These are phyloP conservation scores for Aristolochia contorta DNA, from an alignment of 164 flowering plant species.

Conservation along the genomic window DNA sequence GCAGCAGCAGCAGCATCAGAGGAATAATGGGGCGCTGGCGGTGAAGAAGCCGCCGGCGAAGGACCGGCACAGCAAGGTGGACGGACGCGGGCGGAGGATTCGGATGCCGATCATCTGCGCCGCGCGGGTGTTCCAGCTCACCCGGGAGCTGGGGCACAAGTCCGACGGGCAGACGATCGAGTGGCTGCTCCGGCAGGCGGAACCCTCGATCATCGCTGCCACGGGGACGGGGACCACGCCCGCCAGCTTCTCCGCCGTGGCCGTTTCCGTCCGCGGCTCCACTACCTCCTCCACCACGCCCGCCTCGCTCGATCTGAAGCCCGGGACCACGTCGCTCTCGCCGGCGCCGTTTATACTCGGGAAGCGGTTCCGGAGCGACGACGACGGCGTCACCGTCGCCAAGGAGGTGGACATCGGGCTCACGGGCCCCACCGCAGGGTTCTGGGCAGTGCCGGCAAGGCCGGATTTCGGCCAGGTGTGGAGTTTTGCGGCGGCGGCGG, in stretches of 20 bases:
- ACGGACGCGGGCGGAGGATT: slow-evolving; percentile 78
- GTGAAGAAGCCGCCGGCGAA: slow-evolving; percentile 82
- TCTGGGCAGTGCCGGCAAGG: slow-evolving; percentile 79
- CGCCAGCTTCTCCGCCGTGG: slow-evolving; percentile 61
- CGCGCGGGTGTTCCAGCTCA: slow-evolving; percentile 76
- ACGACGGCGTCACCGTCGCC: slow-evolving; percentile 23
- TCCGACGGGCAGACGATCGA: slow-evolving; percentile 93
- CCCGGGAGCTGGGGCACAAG: slow-evolving; percentile 78
- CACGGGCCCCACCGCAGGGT: slow-evolving; percentile 33
- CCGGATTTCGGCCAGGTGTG: slow-evolving; percentile 75
- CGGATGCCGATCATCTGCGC: slow-evolving; percentile 94
- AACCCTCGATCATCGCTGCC: slow-evolving; percentile 89
- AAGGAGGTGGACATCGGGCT: slow-evolving; percentile 26
- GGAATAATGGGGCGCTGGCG: slow-evolving; percentile 22
- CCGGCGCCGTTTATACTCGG: slow-evolving; percentile 71
- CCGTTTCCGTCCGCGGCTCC: slow-evolving; percentile 36
- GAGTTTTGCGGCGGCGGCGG: slow-evolving; percentile 62
- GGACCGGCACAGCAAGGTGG: slow-evolving; percentile 89
- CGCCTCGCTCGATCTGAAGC: slow-evolving; percentile 44
- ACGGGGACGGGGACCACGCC: slow-evolving; percentile 90
- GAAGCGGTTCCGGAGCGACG: slow-evolving; percentile 59
- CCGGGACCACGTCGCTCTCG: slow-evolving; percentile 14
- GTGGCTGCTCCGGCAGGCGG: slow-evolving; percentile 92
- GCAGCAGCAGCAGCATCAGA: slow-evolving; percentile 22
- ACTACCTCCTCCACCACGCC: slow-evolving; percentile 17